A percentile compares a stretch with the other conserved stretches of the same genome.
phyloP scores from a whole-genome alignment of 2,329 filamentous ascomycete genomes.

The Mollisia scopiformis region DNA sequence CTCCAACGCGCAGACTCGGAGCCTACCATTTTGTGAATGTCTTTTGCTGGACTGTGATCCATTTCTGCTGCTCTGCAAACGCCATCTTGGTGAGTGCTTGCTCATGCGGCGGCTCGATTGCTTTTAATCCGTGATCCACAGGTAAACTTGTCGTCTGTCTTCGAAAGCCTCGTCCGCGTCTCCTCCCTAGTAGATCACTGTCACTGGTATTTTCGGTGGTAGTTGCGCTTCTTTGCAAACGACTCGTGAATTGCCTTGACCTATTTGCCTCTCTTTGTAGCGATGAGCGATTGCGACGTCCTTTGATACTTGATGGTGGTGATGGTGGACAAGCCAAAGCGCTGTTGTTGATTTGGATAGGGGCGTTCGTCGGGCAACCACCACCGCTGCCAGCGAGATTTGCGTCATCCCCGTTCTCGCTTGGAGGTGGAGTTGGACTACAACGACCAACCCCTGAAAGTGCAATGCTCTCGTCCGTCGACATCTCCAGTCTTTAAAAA shows the following conservation, averaged over 20 bases:
- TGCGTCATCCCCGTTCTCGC: conserved; percentile 3
- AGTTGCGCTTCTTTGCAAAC: conserved; percentile 30
- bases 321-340: conserved; percentile 19
- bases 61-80: conserved; percentile 65
- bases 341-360: conserved; percentile 25
- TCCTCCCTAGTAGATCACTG: conserved; percentile 20
- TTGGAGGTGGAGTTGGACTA: background rate
- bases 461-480: background rate
- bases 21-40: conserved; percentile 95
- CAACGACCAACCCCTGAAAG: conserved; percentile 2
- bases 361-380: conserved; percentile 16
- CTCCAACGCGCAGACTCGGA: background rate
- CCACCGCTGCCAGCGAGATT: background rate
- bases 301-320: conserved; percentile 25
- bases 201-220: conserved; percentile 12
- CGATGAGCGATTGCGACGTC: conserved; percentile 29
- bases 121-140: conserved; percentile 33
- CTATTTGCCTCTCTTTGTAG: conserved; percentile 30
- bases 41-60: conserved; percentile 90
- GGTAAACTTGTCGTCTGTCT: conserved; percentile 26
- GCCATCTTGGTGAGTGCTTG: conserved; percentile 56
- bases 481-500: background rate
- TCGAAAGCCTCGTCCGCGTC: conserved; percentile 22
- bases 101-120: conserved; percentile 37
- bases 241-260: conserved; percentile 31